phyloP scores from a whole-genome alignment of 225 moss, liverwort and hornwort genomes.

The Pseudisothecium myosuroides region DNA sequence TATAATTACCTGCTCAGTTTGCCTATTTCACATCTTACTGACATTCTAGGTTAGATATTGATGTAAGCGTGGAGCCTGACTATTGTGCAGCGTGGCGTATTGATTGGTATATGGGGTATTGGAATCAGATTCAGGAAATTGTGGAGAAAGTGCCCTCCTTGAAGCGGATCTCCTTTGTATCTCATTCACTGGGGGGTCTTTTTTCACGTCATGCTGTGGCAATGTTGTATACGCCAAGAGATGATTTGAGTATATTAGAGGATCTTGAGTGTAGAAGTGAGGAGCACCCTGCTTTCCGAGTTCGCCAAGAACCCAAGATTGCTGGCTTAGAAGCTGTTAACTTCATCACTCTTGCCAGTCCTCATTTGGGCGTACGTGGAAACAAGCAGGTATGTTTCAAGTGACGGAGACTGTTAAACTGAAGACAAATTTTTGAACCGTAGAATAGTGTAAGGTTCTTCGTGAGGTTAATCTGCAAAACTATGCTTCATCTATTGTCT shows the following conservation, averaged over 20 bases:
- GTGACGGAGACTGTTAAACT: background rate
- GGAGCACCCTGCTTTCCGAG: slow-evolving; percentile 17
- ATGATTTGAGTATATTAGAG: slow-evolving; percentile 20
- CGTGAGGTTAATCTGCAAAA: background rate
- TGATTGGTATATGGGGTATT: background rate
- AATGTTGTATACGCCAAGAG: slow-evolving; percentile 33
- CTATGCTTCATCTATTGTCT: background rate
- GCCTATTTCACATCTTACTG: background rate
- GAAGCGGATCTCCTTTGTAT: slow-evolving; percentile 80
- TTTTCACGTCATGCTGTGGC: slow-evolving; percentile 81
- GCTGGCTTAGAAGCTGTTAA: slow-evolving; percentile 79
- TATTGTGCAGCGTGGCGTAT: background rate
- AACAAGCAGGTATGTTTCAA: slow-evolving; percentile 49
- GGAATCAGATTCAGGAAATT: slow-evolving; percentile 44
- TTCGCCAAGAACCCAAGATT: slow-evolving; percentile 29
- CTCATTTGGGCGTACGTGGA: slow-evolving; percentile 93
- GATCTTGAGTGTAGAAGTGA: slow-evolving; percentile 39
- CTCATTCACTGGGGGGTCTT: slow-evolving; percentile 90
- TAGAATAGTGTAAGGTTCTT: background rate
- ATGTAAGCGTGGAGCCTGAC: background rate
- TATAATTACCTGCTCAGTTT: background rate
- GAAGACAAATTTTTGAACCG: background rate
- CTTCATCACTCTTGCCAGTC: slow-evolving; percentile 86
- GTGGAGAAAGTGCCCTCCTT: slow-evolving; percentile 69
- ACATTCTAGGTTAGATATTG: background rate